phyloP scores from a whole-genome alignment of 257 asterid species.

The Nicotiana obtusifolia region DNA sequence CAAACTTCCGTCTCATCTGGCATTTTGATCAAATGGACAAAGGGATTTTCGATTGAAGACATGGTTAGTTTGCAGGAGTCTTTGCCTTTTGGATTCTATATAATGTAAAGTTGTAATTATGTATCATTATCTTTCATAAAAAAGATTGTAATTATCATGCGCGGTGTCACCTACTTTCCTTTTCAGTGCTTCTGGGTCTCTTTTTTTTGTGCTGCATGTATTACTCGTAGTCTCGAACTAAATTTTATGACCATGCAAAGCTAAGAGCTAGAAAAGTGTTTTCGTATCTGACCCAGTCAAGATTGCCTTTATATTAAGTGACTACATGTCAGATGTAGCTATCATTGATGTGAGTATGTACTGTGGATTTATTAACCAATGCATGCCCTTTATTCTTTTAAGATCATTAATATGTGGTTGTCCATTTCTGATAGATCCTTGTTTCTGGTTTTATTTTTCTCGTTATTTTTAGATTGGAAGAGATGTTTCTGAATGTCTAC shows the following conservation, averaged over 20 bases:
- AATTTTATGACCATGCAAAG: background rate
- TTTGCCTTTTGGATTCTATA: background rate
- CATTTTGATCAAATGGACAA: slow-evolving; percentile 69
- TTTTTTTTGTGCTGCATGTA: background rate
- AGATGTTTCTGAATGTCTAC: slow-evolving; percentile 67
- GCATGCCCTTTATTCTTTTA: background rate
- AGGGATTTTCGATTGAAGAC: slow-evolving; percentile 67
- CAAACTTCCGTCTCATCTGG: slow-evolving; percentile 69
- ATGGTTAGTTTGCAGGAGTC: slow-evolving; percentile 43
- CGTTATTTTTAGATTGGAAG: slow-evolving; percentile 51
- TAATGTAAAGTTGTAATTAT: background rate
- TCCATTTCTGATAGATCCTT: background rate
- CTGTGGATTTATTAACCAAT: background rate
- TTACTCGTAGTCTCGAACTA: background rate
- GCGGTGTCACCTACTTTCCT: background rate
- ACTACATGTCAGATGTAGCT: background rate
- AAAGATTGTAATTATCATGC: background rate
- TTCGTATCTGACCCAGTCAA: background rate
- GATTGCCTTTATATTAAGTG: background rate
- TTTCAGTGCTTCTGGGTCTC: background rate
- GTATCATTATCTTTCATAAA: background rate
- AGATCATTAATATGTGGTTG: background rate
- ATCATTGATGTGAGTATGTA: background rate
- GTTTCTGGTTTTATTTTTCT: background rate
- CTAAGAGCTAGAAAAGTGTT: background rate